These are phyloP conservation scores for Trichosporon asahii DNA, from an alignment of 1,284 basidiomycete species.

Conservation along the genomic window DNA sequence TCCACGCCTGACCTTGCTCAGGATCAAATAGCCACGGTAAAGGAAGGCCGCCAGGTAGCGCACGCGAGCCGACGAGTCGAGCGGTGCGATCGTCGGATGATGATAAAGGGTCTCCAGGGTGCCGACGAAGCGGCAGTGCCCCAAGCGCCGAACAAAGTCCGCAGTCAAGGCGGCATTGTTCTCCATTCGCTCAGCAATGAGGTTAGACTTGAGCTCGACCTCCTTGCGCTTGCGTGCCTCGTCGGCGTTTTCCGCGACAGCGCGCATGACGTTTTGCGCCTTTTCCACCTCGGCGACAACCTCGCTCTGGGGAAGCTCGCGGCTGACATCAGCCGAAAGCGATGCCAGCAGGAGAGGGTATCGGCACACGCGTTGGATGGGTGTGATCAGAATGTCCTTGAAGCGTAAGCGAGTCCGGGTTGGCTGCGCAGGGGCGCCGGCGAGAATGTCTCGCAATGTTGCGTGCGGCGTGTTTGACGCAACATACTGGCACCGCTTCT, in stretches of 20 bases:
- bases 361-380: constrained; percentile 82
- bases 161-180: constrained; percentile 44
- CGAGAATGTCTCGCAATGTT: constrained; percentile 40
- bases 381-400: constrained; percentile 82
- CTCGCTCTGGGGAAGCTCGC: constrained; percentile 24
- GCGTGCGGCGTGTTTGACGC: constrained; percentile 50
- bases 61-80: constrained; percentile 60
- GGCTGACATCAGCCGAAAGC: constrained; percentile 53
- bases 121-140: constrained; percentile 70
- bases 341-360: constrained; percentile 83
- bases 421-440: constrained; percentile 30
- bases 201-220: constrained; percentile 63
- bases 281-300: constrained; percentile 33
- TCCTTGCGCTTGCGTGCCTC: constrained; percentile 59
- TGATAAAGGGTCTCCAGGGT: constrained; percentile 77
- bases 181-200: constrained; percentile 66
- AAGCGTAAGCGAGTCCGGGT: constrained; percentile 54
- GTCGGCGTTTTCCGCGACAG: constrained; percentile 59
- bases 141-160: constrained; percentile 65
- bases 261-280: constrained; percentile 57
- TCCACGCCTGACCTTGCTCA: constrained; percentile 78
- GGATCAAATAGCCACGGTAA: constrained; percentile 76
- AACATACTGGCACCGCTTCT: constrained; percentile 64
- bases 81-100: constrained; percentile 50
- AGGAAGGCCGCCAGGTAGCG: constrained; percentile 86